phyloP scores from a whole-genome alignment of 2,329 filamentous ascomycete species.

The Pseudonectria buxi region DNA sequence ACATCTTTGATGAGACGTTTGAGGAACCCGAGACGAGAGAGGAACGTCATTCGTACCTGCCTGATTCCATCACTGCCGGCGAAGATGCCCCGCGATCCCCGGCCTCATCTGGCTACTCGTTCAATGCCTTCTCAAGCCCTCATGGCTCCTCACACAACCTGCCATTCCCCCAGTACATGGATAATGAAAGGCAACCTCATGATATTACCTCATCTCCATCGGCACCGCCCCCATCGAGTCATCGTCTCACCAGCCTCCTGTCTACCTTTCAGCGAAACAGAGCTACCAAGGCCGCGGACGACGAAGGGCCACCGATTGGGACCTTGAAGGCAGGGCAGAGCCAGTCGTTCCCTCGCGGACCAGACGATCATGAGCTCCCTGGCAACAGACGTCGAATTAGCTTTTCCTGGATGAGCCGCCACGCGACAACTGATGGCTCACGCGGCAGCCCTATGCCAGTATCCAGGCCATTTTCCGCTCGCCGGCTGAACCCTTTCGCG shows the following conservation, averaged over 20 bases:
- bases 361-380: conserved; percentile 48
- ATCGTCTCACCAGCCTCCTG: conserved; percentile 44
- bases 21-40: conserved; percentile 51
- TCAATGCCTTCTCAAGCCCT: conserved; percentile 54
- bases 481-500: conserved; percentile 41
- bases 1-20: conserved; percentile 51
- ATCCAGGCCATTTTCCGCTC: conserved; percentile 33
- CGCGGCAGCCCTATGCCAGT: conserved; percentile 23
- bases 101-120: conserved; percentile 50
- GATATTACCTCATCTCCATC: conserved; percentile 34
- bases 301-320: conserved; percentile 55
- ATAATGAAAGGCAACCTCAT: conserved; percentile 40
- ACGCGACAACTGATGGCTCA: conserved; percentile 38
- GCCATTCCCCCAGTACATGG: conserved; percentile 44
- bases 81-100: conserved; percentile 53
- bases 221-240: conserved; percentile 23
- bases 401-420: conserved; percentile 55
- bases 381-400: conserved; percentile 51
- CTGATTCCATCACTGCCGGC: conserved; percentile 22
- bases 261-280: conserved; percentile 57
- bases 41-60: conserved; percentile 26
- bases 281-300: conserved; percentile 49
- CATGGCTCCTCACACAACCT: conserved; percentile 54
- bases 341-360: conserved; percentile 64
- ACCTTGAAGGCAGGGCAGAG: conserved; percentile 66